Evolutionary conservation across 306 rosid genomes (phyloP).

Genomic region (Crotalaria pallida): DNA sequence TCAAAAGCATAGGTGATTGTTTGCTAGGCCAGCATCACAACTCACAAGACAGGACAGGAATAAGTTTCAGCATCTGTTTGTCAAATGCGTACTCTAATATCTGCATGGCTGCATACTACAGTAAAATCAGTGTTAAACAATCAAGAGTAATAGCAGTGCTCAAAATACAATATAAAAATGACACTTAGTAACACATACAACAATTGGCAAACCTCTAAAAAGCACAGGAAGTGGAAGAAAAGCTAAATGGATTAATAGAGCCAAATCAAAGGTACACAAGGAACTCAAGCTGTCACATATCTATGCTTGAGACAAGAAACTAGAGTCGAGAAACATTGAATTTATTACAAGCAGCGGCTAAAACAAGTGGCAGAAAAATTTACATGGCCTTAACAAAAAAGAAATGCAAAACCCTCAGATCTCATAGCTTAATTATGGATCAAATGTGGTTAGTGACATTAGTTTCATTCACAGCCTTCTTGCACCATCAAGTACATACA

Average conservation of each 20-base stretch:
- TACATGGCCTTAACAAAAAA: neutral
- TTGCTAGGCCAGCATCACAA: neutral
- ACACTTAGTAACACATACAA: neutral
- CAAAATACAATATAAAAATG: neutral
- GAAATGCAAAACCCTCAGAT: slow-evolving; percentile 25
- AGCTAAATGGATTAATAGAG: neutral
- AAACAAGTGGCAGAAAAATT: neutral
- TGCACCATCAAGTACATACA: neutral
- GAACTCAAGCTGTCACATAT: neutral
- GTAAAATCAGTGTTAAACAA: neutral
- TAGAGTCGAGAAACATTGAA: neutral
- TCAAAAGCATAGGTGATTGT: neutral
- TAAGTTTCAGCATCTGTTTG: neutral
- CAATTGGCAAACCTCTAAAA: neutral
- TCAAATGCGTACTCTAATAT: neutral
- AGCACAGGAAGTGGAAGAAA: neutral
- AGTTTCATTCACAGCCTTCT: slow-evolving; percentile 25
- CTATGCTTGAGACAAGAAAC: neutral
- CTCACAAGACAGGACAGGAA: neutral
- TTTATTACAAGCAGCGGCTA: neutral
- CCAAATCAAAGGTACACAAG: neutral
- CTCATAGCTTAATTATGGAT: slow-evolving; percentile 22
- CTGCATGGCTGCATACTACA: neutral
- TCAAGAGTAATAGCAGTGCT: neutral
- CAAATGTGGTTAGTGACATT: slow-evolving; percentile 9